phyloP scores from a whole-genome alignment of 192 early-diverging fungal genomes.

The Mortierella claussenii region DNA sequence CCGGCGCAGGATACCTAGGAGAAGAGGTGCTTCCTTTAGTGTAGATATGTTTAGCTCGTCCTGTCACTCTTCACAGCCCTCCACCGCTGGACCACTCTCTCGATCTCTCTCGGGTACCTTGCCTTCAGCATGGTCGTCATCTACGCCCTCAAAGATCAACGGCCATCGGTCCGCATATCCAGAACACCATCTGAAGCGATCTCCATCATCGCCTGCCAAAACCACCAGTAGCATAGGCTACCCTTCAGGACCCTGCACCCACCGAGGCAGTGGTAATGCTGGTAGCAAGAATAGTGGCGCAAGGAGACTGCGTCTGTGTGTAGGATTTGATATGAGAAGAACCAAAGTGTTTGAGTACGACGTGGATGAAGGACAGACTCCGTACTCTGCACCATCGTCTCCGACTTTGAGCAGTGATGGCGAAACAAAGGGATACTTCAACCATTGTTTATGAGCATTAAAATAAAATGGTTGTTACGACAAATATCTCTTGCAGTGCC shows the following conservation, averaged over 20 bases:
- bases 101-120: neutral
- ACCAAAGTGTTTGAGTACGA: constrained; percentile 47
- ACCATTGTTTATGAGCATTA: neutral
- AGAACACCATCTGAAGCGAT: constrained; percentile 25
- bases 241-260: too few relatives aligned
- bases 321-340: constrained; percentile 27
- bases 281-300: neutral
- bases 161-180: neutral
- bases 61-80: neutral
- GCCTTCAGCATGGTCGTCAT: neutral
- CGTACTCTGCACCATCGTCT: neutral
- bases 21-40: constrained; percentile 23
- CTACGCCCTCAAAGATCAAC: neutral
- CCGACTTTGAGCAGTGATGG: neutral
- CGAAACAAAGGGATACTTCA: constrained; percentile 3
- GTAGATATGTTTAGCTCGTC: constrained; percentile 4
- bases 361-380: constrained; percentile 8
- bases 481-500: too few relatives aligned
- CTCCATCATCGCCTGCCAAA: constrained; percentile 25
- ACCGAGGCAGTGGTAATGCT: neutral
- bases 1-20: constrained; percentile 8
- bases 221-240: too few relatives aligned
- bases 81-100: neutral
- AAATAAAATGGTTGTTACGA: too few relatives aligned
- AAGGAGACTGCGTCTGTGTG: constrained; percentile 4